phyloP scores from a whole-genome alignment of 139 green algal species.

The Ettlia oleoabundans region DNA sequence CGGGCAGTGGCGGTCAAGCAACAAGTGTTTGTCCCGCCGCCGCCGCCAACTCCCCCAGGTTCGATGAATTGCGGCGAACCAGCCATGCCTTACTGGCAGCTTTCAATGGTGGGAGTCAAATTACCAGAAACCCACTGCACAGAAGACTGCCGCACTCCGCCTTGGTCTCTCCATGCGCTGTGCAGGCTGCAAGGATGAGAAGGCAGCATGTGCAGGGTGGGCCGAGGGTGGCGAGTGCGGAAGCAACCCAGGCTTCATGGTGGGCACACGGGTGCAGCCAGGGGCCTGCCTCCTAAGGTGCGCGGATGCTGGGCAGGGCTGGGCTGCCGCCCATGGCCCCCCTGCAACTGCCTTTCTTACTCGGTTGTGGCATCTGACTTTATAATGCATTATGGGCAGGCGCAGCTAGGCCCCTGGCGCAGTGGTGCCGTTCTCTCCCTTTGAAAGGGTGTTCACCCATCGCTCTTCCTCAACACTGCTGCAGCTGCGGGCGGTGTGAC shows the following conservation, averaged over 20 bases:
- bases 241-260: conserved; percentile 33
- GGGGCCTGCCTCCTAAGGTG: conserved; percentile 45
- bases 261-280: conserved; percentile 13
- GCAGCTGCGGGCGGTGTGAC: conserved; percentile 27
- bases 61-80: neutral
- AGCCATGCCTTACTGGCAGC: neutral
- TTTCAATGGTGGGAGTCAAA: too few relatives aligned
- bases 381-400: too few relatives aligned
- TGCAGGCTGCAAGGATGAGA: conserved; percentile 35
- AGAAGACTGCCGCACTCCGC: neutral
- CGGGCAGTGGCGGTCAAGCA: conserved; percentile 39
- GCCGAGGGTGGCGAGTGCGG: conserved; percentile 44
- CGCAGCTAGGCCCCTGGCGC: too few relatives aligned
- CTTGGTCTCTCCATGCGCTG: neutral
- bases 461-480: too few relatives aligned
- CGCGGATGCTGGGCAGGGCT: too few relatives aligned
- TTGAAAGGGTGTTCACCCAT: too few relatives aligned
- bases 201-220: conserved; percentile 22
- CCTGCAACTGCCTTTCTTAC: too few relatives aligned
- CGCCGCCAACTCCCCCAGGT: conserved; percentile 43
- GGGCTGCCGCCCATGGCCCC: too few relatives aligned
- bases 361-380: too few relatives aligned
- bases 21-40: conserved; percentile 37
- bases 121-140: too few relatives aligned
- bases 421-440: too few relatives aligned